Evolutionary conservation across 2,329 filamentous ascomycete species (phyloP).

Genomic region (Lecanicillium sp.): DNA sequence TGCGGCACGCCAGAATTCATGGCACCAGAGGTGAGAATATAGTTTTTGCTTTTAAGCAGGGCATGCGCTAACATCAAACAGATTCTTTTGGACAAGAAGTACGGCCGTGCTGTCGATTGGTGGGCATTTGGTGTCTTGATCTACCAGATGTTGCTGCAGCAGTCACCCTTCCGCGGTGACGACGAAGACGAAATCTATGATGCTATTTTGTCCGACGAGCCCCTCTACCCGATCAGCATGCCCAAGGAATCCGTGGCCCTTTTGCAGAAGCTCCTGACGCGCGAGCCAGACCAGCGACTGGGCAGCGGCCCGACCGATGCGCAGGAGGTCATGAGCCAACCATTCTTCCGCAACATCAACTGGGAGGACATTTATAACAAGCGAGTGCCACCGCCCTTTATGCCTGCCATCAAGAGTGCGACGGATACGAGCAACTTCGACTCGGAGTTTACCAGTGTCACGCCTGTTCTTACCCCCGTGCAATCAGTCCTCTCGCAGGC

Average conservation of each 20-base stretch:
- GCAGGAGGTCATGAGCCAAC: slow-evolving; percentile 97
- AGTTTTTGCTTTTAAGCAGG: background rate
- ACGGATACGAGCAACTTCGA: slow-evolving; percentile 99
- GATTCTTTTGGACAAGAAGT: slow-evolving; percentile 98
- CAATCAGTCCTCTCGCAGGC: slow-evolving; percentile 98
- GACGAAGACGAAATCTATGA: slow-evolving; percentile 99
- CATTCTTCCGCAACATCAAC: slow-evolving; percentile 95
- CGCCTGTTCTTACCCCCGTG: slow-evolving; percentile 91
- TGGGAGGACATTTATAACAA: slow-evolving; percentile 99
- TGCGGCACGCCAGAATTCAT: slow-evolving; percentile 99
- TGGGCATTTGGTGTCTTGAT: slow-evolving; percentile 99
- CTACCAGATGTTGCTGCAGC: slow-evolving; percentile 98
- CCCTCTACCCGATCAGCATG: slow-evolving; percentile 98
- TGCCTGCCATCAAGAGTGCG: slow-evolving; percentile 80
- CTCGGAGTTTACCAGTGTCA: slow-evolving; percentile 96
- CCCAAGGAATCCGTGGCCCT: slow-evolving; percentile 96
- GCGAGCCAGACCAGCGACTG: slow-evolving; percentile 86
- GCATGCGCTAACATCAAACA: slow-evolving; percentile 31
- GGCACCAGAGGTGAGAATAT: slow-evolving; percentile 71
- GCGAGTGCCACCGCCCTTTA: slow-evolving; percentile 79
- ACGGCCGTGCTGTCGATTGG: slow-evolving; percentile 95
- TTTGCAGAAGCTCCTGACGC: slow-evolving; percentile 90
- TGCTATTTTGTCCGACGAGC: slow-evolving; percentile 93
- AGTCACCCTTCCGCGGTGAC: slow-evolving; percentile 96
- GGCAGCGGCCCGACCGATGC: slow-evolving; percentile 95